Base-by-base conservation (phyloP, 441 rosid genomes). In the Viola pubescens region DNA sequence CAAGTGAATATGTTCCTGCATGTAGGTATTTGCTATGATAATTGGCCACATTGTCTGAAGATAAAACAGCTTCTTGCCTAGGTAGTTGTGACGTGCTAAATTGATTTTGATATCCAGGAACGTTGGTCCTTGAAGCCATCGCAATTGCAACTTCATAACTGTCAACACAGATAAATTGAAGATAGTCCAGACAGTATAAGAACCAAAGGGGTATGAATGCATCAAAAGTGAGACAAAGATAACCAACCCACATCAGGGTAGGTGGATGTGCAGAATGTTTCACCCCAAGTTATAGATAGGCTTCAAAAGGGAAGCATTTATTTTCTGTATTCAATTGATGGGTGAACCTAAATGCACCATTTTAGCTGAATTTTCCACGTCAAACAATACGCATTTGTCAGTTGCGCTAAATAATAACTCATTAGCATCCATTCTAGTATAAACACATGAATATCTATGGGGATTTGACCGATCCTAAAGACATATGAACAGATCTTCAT, bases 111-210 rank as follows among this genome's bases (percentile, higher is more conserved):
- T 51, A 43, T 47, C 64, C 57, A 48, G 50, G 37, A 50, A 43
- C 26, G 12, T 9, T 45, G 41, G 38, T 50, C 42, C 37, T 60
- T 10, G 4, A 59, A n/a, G 12, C 55, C 7, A 34, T 39, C 52
- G 44, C 71, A 13, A n/a, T 42, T 8, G 52, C 59, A 10, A 53
- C 37, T 37, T 40, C 47, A 48, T 56, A 52, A 55, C 74, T 65
- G 59, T 7, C 12, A 12, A 9, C 34, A 10, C 9, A 34, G 10
- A n/a, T 11, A 59, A 41, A 11, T 26, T 49, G 12, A 56, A 42
- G 1, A 63, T 16, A 46, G 34, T 39, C 19, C 48, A 5, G 4
- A 11, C 38, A 51, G 12, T 38, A 16, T 50, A 38, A 3, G 39
- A 41, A 11, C 56, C 34, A 60, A 19, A 2, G 19, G 16, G 54